A percentile compares a stretch with the other conserved stretches of the same genome.
These are phyloP conservation scores for Metschnikowia santaceciliae DNA, from an alignment of 805 yeast genomes.

Conservation along the genomic window DNA sequence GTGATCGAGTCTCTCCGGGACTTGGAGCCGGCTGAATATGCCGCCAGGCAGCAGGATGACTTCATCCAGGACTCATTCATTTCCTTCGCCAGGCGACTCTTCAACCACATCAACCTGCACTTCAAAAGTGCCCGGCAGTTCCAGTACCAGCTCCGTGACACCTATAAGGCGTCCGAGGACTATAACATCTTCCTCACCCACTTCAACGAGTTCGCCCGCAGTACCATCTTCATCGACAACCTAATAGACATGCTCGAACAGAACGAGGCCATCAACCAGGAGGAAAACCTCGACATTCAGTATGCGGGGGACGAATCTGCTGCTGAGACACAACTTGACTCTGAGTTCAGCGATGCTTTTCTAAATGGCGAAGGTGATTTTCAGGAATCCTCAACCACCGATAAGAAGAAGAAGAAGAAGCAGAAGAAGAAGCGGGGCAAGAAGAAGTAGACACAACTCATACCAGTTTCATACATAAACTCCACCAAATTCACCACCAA, in stretches of 20 bases:
- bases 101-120: slow-evolving; percentile 10
- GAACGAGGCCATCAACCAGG: slow-evolving; percentile 7
- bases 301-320: slow-evolving; percentile 1
- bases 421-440: slow-evolving; percentile 26
- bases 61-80: slow-evolving; percentile 7
- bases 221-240: slow-evolving; percentile 28
- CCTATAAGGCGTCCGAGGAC: slow-evolving; percentile 14
- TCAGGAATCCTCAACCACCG: slow-evolving; percentile 8
- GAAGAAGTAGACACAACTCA: slow-evolving; percentile 12
- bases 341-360: slow-evolving; percentile 31
- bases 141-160: neutral
- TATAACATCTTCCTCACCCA: slow-evolving; percentile 24
- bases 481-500: neutral
- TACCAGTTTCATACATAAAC: neutral
- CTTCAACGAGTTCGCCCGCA: slow-evolving; percentile 31
- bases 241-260: slow-evolving; percentile 14
- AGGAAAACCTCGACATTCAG: slow-evolving; percentile 5
- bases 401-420: slow-evolving; percentile 21
- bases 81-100: slow-evolving; percentile 9
- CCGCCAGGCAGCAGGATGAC: slow-evolving; percentile 2
- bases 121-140: slow-evolving; percentile 4
- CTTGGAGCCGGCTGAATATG: slow-evolving; percentile 6
- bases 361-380: slow-evolving; percentile 26
- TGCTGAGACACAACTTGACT: slow-evolving; percentile 14
- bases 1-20: slow-evolving; percentile 7